A percentile compares a stretch with the other conserved stretches of the same genome.
These are phyloP conservation scores for Ramalina peruviana DNA, from an alignment of 495 filamentous ascomycete species.

Conservation along the genomic window DNA sequence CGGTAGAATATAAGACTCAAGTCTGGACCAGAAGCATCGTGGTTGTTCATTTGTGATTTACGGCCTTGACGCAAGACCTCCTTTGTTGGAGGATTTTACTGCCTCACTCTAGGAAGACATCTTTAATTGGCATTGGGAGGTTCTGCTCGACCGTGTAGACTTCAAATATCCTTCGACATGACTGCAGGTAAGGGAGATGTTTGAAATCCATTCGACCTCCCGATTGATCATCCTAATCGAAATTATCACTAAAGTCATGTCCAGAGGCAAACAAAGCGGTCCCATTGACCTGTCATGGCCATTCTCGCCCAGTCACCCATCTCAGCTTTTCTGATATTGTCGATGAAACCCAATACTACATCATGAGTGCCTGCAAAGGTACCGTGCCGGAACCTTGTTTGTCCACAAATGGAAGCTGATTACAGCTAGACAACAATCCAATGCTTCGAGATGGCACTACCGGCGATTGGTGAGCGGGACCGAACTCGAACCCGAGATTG, in stretches of 20 bases:
- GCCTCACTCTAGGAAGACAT: too few relatives aligned
- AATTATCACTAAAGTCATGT: not conserved
- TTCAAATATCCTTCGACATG: too few relatives aligned
- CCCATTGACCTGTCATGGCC: constrained; percentile 91
- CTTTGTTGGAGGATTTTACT: too few relatives aligned
- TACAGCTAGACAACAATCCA: constrained; percentile 69
- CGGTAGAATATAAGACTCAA: too few relatives aligned
- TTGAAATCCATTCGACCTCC: not conserved
- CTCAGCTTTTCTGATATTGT: constrained; percentile 79
- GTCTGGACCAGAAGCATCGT: too few relatives aligned
- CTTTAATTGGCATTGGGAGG: too few relatives aligned
- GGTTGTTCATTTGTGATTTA: too few relatives aligned
- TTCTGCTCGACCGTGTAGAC: too few relatives aligned
- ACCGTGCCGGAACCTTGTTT: constrained; percentile 6
- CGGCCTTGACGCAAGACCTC: too few relatives aligned
- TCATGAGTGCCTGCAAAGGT: constrained; percentile 99
- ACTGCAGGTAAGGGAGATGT: too few relatives aligned
- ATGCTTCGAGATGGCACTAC: constrained; percentile 97
- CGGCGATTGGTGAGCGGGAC: constrained; percentile 61
- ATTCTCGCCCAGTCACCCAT: constrained; percentile 91
- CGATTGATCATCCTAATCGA: not conserved
- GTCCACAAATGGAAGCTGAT: not conserved
- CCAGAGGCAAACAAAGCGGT: constrained; percentile 43
- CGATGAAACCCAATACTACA: constrained; percentile 80
- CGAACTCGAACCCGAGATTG: not conserved